A percentile compares a stretch with the other conserved stretches of the same genome.
Conservation (phyloP, 2,329 filamentous ascomycete genomes). For the Cladophialophora chaetospira region DNA sequence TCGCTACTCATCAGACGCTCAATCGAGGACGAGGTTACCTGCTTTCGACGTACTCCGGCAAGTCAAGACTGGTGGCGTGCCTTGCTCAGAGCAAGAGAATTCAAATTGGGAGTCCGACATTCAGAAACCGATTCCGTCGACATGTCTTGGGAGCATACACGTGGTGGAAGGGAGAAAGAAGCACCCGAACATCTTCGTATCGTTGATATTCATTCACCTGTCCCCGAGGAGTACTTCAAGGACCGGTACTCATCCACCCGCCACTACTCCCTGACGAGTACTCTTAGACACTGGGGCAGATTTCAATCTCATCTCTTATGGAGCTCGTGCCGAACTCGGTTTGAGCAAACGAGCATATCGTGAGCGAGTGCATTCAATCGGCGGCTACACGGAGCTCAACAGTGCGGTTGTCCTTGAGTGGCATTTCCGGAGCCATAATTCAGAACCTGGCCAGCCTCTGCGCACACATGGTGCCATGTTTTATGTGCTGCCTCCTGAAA, state of each 20-base stretch:
- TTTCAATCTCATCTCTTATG: slow-evolving; percentile 27
- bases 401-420: slow-evolving; percentile 19
- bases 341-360: slow-evolving; percentile 14
- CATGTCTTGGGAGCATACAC: neutral
- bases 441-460: neutral
- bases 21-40: neutral
- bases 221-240: neutral
- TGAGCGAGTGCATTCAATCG: slow-evolving; percentile 20
- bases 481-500: slow-evolving; percentile 16
- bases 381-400: slow-evolving; percentile 18
- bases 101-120: neutral
- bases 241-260: neutral
- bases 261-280: slow-evolving; percentile 22
- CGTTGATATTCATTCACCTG: slow-evolving; percentile 23
- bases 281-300: slow-evolving; percentile 28
- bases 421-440: slow-evolving; percentile 17
- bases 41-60: neutral
- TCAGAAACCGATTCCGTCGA: neutral
- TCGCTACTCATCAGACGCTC: neutral
- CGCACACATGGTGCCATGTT: slow-evolving; percentile 17
- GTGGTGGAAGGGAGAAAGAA: slow-evolving; percentile 10
- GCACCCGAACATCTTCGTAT: slow-evolving; percentile 13
- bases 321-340: slow-evolving; percentile 15
- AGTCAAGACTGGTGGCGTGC: neutral
- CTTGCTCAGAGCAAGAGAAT: neutral